phyloP scores from a whole-genome alignment of 108 stramenopile genomes.

The Fistulifera pelliculosa region DNA sequence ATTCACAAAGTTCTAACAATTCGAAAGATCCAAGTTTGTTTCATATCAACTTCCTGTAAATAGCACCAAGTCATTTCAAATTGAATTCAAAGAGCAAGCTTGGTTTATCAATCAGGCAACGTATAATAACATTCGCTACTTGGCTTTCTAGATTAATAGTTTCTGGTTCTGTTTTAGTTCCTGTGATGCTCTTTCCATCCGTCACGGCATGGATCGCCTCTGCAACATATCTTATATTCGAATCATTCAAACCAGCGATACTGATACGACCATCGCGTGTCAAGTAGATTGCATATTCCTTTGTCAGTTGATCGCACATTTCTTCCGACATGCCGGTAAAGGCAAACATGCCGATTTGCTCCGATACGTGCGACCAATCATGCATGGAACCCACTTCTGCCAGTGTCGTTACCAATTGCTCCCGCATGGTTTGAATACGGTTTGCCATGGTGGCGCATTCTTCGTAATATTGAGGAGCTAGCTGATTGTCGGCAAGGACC shows the following conservation, averaged over 20 bases:
- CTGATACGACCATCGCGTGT: slow-evolving; percentile 96
- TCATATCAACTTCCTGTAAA: too few species aligned
- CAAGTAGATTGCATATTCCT: slow-evolving; percentile 86
- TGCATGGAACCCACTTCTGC: slow-evolving; percentile 69
- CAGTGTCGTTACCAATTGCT: slow-evolving; percentile 62
- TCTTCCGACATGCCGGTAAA: slow-evolving; percentile 90
- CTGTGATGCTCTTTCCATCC: slow-evolving; percentile 64
- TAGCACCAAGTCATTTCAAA: too few species aligned
- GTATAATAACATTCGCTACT: too few species aligned
- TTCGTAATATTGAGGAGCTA: slow-evolving; percentile 74
- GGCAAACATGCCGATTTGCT: slow-evolving; percentile 99
- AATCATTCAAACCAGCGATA: slow-evolving; percentile 93
- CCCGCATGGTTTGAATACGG: slow-evolving; percentile 86
- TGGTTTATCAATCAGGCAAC: too few species aligned
- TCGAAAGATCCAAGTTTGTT: too few species aligned
- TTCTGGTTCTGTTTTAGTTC: too few species aligned
- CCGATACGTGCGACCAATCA: slow-evolving; percentile 93
- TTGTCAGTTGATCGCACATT: slow-evolving; percentile 83
- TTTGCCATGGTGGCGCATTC: slow-evolving; percentile 92
- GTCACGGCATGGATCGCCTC: slow-evolving; percentile 89
- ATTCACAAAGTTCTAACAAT: too few species aligned
- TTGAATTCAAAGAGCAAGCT: too few species aligned
- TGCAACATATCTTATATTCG: slow-evolving; percentile 91
- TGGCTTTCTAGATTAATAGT: too few species aligned
- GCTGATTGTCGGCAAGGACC: slow-evolving; percentile 69